These are phyloP conservation scores for Narthecium ossifragum DNA, from an alignment of 106 monocot genomes.

Conservation along the genomic window DNA sequence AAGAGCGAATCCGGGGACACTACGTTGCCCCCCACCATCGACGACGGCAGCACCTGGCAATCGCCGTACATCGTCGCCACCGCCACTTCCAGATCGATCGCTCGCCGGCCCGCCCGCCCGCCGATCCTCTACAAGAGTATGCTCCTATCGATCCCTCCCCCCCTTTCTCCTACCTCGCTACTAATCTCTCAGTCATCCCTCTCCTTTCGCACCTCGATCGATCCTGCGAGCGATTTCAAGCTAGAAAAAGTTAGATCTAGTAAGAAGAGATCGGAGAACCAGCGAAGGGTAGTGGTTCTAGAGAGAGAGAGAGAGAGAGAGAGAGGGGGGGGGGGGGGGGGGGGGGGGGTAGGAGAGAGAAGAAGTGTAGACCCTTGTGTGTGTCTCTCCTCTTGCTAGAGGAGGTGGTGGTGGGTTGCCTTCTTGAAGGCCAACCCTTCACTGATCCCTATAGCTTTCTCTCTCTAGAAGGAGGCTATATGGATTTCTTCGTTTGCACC, in stretches of 20 bases:
- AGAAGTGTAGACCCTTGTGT: no score
- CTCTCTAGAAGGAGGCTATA: no score
- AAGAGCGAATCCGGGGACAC: slow-evolving; percentile 51
- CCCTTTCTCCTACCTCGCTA: not conserved
- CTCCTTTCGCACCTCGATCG: not conserved
- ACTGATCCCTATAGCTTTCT: no score
- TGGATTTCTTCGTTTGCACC: no score
- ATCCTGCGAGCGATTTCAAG: not conserved
- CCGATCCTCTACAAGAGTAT: no score
- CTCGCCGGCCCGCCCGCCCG: not conserved
- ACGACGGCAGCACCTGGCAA: slow-evolving; percentile 62
- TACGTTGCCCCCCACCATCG: slow-evolving; percentile 18
- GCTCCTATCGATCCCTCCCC: no score
- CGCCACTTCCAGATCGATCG: not conserved
- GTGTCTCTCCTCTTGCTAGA: no score
- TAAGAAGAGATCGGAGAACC: not conserved
- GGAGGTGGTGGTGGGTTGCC: not conserved
- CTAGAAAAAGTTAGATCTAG: not conserved
- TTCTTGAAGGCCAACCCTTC: no score
- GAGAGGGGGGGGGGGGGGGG: not conserved
- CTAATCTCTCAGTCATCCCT: not conserved
- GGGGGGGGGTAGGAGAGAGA: not conserved
- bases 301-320: not conserved
- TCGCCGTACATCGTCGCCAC: slow-evolving; percentile 57
- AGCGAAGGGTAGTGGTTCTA: not conserved